A percentile compares a stretch with the other conserved stretches of the same genome.
phyloP scores from a whole-genome alignment of 441 rosid genomes.

The Jatropha podagrica region DNA sequence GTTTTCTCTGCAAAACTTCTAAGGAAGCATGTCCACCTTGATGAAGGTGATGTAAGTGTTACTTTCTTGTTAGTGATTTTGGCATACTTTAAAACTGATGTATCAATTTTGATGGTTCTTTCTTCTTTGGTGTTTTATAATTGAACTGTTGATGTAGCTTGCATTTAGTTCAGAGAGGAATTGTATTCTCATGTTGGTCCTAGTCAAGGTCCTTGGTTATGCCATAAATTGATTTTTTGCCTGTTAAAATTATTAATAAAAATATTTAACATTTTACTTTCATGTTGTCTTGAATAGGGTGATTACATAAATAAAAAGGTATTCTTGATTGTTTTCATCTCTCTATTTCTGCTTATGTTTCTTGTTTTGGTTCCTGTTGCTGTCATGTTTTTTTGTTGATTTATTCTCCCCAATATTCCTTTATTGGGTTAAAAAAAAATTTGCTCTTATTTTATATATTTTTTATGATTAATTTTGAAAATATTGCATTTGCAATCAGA shows the following conservation, averaged over 20 bases:
- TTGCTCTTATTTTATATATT: neutral
- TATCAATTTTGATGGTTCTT: neutral
- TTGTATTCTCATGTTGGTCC: neutral
- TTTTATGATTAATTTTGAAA: neutral
- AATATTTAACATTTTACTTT: neutral
- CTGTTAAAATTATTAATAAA: neutral
- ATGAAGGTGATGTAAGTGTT: conserved; percentile 96
- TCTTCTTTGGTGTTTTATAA: neutral
- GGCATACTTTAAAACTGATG: neutral
- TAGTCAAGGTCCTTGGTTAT: neutral
- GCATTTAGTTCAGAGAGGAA: neutral
- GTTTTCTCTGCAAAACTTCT: conserved; percentile 81
- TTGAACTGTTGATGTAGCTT: neutral
- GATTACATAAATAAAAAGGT: neutral
- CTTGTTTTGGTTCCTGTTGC: neutral
- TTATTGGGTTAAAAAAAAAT: neutral
- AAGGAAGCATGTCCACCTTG: conserved; percentile 88
- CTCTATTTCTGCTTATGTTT: neutral
- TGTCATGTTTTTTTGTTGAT: neutral
- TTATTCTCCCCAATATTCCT: neutral
- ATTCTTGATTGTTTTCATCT: neutral
- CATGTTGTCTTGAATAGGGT: neutral
- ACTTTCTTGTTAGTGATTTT: conserved; percentile 8
- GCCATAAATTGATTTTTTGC: neutral
- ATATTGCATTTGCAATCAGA: neutral